Percentiles rank a stretch among this genome's conserved stretches.
Evolutionary conservation across 768 basidiomycete genomes (phyloP).

Genomic region (Mycena vitilis): DNA sequence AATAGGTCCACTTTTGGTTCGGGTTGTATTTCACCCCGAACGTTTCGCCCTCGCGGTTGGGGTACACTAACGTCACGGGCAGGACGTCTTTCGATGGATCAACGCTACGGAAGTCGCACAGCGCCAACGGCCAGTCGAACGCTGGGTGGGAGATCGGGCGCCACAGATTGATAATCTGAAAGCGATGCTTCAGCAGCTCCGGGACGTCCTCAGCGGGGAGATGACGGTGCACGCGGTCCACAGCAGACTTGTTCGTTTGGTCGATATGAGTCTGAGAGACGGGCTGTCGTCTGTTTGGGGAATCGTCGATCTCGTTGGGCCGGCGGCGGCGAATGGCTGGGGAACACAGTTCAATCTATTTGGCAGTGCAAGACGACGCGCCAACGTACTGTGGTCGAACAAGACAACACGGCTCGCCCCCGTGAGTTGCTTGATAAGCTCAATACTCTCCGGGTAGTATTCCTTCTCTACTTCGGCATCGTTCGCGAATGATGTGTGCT

Average conservation of each 20-base stretch:
- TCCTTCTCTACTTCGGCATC: slow-evolving; percentile 63
- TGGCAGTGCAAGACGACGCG: neutral
- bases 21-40: slow-evolving; percentile 58
- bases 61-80: slow-evolving; percentile 58
- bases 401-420: slow-evolving; percentile 71
- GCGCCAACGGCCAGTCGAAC: slow-evolving; percentile 60
- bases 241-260: slow-evolving; percentile 58
- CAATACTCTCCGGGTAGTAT: slow-evolving; percentile 72
- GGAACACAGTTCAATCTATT: neutral
- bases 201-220: slow-evolving; percentile 59
- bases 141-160: slow-evolving; percentile 63
- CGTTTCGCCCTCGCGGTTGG: slow-evolving; percentile 65
- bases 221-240: slow-evolving; percentile 62
- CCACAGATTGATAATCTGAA: slow-evolving; percentile 74
- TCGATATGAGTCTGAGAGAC: slow-evolving; percentile 62
- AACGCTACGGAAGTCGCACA: slow-evolving; percentile 65
- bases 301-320: slow-evolving; percentile 50
- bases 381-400: slow-evolving; percentile 70
- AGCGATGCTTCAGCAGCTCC: slow-evolving; percentile 58
- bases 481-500: slow-evolving; percentile 59
- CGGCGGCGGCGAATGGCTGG: slow-evolving; percentile 60
- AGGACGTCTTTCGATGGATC: slow-evolving; percentile 54
- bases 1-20: slow-evolving; percentile 65
- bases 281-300: slow-evolving; percentile 56
- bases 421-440: slow-evolving; percentile 67